These are phyloP conservation scores for Candida mattraensis DNA, from an alignment of 805 yeast genomes.

Conservation along the genomic window DNA sequence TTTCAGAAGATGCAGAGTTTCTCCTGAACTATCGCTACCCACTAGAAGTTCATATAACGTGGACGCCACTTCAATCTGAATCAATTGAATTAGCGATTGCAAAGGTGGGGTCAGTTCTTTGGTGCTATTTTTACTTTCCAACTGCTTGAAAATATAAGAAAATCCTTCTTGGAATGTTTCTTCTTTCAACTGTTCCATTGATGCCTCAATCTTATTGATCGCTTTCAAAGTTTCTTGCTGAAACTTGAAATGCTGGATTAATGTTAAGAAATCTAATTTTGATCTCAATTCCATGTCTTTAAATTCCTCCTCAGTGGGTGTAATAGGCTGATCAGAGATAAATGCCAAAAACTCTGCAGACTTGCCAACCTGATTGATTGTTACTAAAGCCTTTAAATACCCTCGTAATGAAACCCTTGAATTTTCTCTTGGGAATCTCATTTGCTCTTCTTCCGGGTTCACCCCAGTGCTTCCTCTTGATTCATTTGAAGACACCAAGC, in stretches of 20 bases:
- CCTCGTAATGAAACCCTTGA: conserved; percentile 77
- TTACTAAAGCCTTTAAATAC: conserved; percentile 55
- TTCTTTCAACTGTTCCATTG: conserved; percentile 44
- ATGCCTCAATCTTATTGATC: conserved; percentile 29
- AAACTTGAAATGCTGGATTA: conserved; percentile 66
- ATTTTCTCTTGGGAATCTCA: conserved; percentile 64
- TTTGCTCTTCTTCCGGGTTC: conserved; percentile 11
- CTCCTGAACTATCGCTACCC: conserved; percentile 80
- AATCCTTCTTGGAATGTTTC: conserved; percentile 46
- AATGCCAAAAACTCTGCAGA: conserved; percentile 55
- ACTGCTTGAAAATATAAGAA: conserved; percentile 59
- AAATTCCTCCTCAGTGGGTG: conserved; percentile 42
- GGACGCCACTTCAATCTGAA: conserved; percentile 79
- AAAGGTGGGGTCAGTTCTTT: conserved; percentile 65
- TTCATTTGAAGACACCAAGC: conserved; percentile 11
- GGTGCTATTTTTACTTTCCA: conserved; percentile 54
- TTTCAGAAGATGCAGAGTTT: conserved; percentile 66
- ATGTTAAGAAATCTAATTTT: conserved; percentile 56
- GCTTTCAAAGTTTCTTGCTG: conserved; percentile 51
- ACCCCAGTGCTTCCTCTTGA: conserved; percentile 5
- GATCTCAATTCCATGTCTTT: conserved; percentile 59
- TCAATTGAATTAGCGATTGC: conserved; percentile 74
- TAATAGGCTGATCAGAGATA: conserved; percentile 41
- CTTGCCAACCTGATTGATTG: conserved; percentile 54
- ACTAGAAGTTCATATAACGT: conserved; percentile 78